phyloP scores from a whole-genome alignment of 1,284 basidiomycete species.

The Dichomitus squalens region DNA sequence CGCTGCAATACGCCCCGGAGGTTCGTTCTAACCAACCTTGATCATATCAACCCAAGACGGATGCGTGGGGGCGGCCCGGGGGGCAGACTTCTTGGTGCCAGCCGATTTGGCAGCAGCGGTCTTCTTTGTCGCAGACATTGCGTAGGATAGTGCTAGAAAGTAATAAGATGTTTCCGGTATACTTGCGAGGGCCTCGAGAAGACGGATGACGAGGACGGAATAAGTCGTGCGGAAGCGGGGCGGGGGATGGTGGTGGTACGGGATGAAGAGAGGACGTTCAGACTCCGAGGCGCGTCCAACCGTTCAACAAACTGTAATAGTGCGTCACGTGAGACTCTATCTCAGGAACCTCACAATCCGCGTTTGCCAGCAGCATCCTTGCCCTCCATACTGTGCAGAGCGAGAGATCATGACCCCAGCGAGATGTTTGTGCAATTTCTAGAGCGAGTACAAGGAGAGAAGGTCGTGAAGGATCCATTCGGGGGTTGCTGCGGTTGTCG shows the following conservation, averaged over 20 bases:
- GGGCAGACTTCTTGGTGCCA: slow-evolving; percentile 37
- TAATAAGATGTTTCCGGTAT: slow-evolving; percentile 27
- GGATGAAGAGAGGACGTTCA: slow-evolving; percentile 51
- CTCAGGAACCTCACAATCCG: slow-evolving; percentile 23
- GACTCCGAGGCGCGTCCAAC: slow-evolving; percentile 58
- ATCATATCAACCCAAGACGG: slow-evolving; percentile 81
- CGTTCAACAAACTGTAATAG: slow-evolving; percentile 53
- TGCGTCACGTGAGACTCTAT: slow-evolving; percentile 41
- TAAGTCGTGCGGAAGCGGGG: slow-evolving; percentile 24
- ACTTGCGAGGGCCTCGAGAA: slow-evolving; percentile 24
- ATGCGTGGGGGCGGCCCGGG: slow-evolving; percentile 52
- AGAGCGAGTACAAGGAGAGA: slow-evolving; percentile 9
- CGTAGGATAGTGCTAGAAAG: slow-evolving; percentile 29
- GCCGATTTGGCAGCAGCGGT: slow-evolving; percentile 33
- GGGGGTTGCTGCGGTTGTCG: slow-evolving; percentile 19
- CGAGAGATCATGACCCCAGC: slow-evolving; percentile 10
- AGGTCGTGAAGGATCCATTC: slow-evolving; percentile 11
- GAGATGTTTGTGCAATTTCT: slow-evolving; percentile 4
- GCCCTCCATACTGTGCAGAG: slow-evolving; percentile 8
- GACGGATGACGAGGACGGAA: slow-evolving; percentile 27
- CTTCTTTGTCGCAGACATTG: slow-evolving; percentile 48
- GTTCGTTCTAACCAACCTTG: slow-evolving; percentile 52
- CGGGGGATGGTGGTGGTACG: slow-evolving; percentile 51
- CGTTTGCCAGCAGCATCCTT: slow-evolving; percentile 16
- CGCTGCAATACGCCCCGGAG: slow-evolving; percentile 1